phyloP scores from a whole-genome alignment of 306 rosid genomes.

The Trifolium fragiferum region DNA sequence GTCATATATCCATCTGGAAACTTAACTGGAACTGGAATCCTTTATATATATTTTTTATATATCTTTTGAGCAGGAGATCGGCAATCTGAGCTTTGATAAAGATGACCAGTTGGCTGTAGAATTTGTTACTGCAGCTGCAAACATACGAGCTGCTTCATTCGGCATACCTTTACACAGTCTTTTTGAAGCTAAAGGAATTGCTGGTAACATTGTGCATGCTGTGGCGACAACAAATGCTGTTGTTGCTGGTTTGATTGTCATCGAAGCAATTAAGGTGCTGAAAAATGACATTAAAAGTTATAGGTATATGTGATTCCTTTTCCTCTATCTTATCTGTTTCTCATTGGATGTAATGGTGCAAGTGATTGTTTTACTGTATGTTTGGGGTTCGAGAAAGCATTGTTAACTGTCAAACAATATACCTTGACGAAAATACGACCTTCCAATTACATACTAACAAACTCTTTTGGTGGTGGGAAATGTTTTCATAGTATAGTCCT shows the following conservation, averaged over 20 bases:
- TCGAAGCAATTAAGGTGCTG: constrained; percentile 97
- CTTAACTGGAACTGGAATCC: not conserved
- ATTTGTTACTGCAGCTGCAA: constrained; percentile 97
- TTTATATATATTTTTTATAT: not conserved
- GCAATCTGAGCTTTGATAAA: constrained; percentile 90
- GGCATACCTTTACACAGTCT: constrained; percentile 93
- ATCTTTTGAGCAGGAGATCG: constrained; percentile 72
- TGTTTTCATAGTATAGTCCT: not conserved
- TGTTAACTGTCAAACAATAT: constrained; percentile 24
- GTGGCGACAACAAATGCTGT: constrained; percentile 98
- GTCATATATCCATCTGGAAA: constrained; percentile 13
- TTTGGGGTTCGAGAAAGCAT: constrained; percentile 19
- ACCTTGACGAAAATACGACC: constrained; percentile 21
- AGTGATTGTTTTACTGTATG: constrained; percentile 23
- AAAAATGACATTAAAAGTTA: constrained; percentile 66
- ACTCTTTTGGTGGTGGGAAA: not conserved
- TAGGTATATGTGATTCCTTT: constrained; percentile 57
- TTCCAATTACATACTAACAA: not conserved
- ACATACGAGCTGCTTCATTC: constrained; percentile 90
- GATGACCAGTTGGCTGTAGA: constrained; percentile 99
- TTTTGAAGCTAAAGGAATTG: constrained; percentile 99
- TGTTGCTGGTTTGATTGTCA: constrained; percentile 97
- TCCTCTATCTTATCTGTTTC: constrained; percentile 26
- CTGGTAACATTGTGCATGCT: constrained; percentile 99
- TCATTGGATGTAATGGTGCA: constrained; percentile 12